Evolutionary conservation across 225 moss, liverwort and hornwort genomes (phyloP).

Genomic region (Sphagnum tenellum): DNA sequence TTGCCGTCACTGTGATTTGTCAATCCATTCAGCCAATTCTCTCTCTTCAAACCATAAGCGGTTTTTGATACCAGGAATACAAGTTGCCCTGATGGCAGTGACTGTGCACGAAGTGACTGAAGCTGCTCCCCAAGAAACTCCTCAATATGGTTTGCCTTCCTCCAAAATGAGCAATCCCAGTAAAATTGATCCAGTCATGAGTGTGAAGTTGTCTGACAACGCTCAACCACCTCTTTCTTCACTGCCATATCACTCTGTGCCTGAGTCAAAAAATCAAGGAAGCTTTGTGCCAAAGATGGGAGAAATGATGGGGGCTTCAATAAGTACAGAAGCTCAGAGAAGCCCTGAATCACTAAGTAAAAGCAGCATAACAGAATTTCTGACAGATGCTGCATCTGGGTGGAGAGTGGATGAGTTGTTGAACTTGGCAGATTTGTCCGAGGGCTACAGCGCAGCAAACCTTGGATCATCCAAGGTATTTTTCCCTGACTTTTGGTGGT

Average conservation of each 20-base stretch:
- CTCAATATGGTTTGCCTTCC: conserved; percentile 13
- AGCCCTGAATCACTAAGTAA: conserved; percentile 19
- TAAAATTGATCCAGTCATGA: neutral
- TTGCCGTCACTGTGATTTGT: conserved; percentile 89
- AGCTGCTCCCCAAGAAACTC: conserved; percentile 20
- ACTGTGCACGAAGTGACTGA: conserved; percentile 21
- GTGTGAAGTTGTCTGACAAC: neutral
- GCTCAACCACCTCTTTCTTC: conserved; percentile 8
- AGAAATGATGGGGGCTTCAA: conserved; percentile 5
- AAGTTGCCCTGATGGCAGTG: conserved; percentile 67
- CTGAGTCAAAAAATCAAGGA: conserved; percentile 12
- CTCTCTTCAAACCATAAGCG: conserved; percentile 77
- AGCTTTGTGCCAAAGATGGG: conserved; percentile 16
- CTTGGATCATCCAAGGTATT: conserved; percentile 86
- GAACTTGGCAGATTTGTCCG: conserved; percentile 73
- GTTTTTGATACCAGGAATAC: conserved; percentile 69
- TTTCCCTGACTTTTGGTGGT: neutral
- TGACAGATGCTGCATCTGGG: conserved; percentile 56
- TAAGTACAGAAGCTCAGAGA: conserved; percentile 11
- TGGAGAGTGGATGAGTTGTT: conserved; percentile 78
- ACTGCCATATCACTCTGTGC: conserved; percentile 21
- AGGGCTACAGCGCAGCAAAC: conserved; percentile 75
- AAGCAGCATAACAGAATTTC: conserved; percentile 49
- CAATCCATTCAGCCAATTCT: conserved; percentile 66
- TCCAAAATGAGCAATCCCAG: neutral